A percentile compares a stretch with the other conserved stretches of the same genome.
Conservation (phyloP, 352 stramenopile species). For the Pythium periplocum region DNA sequence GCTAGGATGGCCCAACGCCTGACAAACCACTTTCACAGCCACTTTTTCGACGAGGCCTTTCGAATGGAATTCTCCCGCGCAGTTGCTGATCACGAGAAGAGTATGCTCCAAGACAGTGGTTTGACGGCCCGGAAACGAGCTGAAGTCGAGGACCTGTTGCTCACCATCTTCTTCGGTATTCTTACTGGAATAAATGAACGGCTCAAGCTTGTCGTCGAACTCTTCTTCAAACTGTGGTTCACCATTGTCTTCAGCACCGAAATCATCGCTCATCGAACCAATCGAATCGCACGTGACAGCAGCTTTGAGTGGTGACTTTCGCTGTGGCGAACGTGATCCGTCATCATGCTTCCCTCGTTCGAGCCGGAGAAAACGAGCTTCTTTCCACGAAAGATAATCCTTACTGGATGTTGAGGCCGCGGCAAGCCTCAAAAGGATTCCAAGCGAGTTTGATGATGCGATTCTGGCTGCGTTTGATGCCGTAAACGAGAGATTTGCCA, state of each 20-base stretch:
- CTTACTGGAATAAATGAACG: conserved; percentile 15
- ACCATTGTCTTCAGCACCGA: background rate
- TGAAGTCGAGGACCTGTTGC: conserved; percentile 43
- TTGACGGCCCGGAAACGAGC: conserved; percentile 47
- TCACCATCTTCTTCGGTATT: conserved; percentile 2
- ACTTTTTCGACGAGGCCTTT: conserved; percentile 35
- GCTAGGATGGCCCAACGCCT: conserved; percentile 49
- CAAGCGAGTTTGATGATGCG: conserved; percentile 29
- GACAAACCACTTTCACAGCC: conserved; percentile 52
- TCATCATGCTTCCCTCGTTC: background rate
- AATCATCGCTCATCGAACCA: background rate
- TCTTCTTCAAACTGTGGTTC: conserved; percentile 16
- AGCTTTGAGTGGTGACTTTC: background rate
- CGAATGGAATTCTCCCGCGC: conserved; percentile 37
- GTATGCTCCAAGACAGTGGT: conserved; percentile 62
- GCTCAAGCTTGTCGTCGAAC: conserved; percentile 22
- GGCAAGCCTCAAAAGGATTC: conserved; percentile 43
- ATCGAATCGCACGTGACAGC: background rate
- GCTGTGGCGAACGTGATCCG: background rate
- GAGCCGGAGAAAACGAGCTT: conserved; percentile 18
- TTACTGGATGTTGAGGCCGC: conserved; percentile 30
- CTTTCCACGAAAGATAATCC: conserved; percentile 56
- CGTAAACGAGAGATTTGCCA: conserved; percentile 67
- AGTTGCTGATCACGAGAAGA: conserved; percentile 66
- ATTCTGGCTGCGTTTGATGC: conserved; percentile 40